These are phyloP conservation scores for Rubia balearica DNA, from an alignment of 305 asterid species.

Conservation along the genomic window DNA sequence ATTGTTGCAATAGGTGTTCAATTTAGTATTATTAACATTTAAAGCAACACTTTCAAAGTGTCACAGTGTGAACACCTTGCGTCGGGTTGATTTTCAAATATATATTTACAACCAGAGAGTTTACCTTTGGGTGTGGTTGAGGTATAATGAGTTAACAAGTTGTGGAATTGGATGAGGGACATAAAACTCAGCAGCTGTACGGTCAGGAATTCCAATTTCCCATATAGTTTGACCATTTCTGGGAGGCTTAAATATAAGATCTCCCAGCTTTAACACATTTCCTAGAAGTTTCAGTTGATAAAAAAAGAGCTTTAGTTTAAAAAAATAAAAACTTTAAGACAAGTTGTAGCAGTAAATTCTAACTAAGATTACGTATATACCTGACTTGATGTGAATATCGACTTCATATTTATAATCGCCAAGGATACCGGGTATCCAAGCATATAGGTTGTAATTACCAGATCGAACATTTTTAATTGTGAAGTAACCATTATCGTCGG, in stretches of 20 bases:
- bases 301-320: background rate
- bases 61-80: too few relatives aligned
- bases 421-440: constrained; percentile 59
- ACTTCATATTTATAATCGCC: constrained; percentile 48
- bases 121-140: constrained; percentile 20
- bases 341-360: background rate
- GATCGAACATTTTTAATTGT: constrained; percentile 31
- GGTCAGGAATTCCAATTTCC: constrained; percentile 37
- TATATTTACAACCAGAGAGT: background rate
- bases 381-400: constrained; percentile 33
- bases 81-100: too few relatives aligned
- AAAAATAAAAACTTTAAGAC: too few relatives aligned
- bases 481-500: constrained; percentile 44
- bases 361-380: constrained; percentile 15
- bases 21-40: too few relatives aligned
- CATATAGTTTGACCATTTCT: constrained; percentile 35
- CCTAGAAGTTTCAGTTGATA: constrained; percentile 14
- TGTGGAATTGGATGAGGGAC: constrained; percentile 25
- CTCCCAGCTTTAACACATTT: constrained; percentile 1
- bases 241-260: constrained; percentile 25
- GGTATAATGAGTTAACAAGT: constrained; percentile 15
- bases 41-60: too few relatives aligned
- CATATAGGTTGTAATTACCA: constrained; percentile 47
- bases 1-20: too few relatives aligned
- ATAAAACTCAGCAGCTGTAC: constrained; percentile 31